These are phyloP conservation scores for Metarhizium sp. DNA, from an alignment of 2,329 filamentous ascomycete genomes.

Conservation along the genomic window DNA sequence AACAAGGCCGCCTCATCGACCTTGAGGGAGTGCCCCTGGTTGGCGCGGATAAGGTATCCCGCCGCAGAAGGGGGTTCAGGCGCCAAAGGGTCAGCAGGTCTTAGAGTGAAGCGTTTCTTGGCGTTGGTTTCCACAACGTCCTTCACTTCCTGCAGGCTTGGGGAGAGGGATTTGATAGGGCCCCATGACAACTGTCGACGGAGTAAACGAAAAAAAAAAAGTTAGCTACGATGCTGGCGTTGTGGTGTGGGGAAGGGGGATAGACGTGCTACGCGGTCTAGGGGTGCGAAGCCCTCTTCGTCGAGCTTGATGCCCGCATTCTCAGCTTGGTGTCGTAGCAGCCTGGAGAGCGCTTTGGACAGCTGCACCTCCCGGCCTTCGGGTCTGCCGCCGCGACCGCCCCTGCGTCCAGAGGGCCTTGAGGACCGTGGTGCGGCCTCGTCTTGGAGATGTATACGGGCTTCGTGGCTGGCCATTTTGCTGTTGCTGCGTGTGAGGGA, in stretches of 20 bases:
- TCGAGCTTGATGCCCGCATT: conserved; percentile 49
- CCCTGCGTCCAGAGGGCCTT: conserved; percentile 8
- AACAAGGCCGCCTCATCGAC: conserved; percentile 63
- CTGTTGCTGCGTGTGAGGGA: neutral
- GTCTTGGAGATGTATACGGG: conserved; percentile 15
- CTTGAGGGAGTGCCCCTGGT: conserved; percentile 86
- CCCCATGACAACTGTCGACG: conserved; percentile 39
- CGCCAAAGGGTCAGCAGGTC: conserved; percentile 31
- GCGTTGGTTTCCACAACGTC: conserved; percentile 64
- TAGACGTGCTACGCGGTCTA: conserved; percentile 43
- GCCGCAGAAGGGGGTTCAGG: conserved; percentile 37
- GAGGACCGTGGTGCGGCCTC: conserved; percentile 10
- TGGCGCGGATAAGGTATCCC: conserved; percentile 83
- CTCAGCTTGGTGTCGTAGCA: conserved; percentile 47
- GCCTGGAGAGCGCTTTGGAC: conserved; percentile 43
- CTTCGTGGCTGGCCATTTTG: conserved; percentile 3
- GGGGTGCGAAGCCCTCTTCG: conserved; percentile 46
- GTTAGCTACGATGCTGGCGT: conserved; percentile 3
- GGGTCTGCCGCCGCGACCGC: conserved; percentile 20
- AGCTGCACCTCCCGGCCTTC: conserved; percentile 36
- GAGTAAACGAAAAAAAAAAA: too few species aligned
- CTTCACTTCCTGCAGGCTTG: conserved; percentile 67
- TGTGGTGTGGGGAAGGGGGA: neutral
- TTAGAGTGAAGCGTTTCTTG: conserved; percentile 84
- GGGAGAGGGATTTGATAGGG: conserved; percentile 56